These are phyloP conservation scores for Castanopsis chinensis DNA, from an alignment of 306 rosid species.

Conservation along the genomic window DNA sequence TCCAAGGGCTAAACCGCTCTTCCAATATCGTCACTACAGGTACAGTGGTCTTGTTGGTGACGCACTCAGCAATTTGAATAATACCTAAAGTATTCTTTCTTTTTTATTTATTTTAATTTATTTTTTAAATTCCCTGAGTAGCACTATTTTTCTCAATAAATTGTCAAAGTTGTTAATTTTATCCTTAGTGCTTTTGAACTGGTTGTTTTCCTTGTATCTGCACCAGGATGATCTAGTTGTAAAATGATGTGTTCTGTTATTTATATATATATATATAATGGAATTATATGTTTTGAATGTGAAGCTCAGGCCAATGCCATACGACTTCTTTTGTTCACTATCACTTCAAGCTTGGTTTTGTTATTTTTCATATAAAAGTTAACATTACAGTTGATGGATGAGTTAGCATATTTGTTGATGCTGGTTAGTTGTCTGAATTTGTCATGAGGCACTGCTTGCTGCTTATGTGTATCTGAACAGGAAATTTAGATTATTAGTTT, in stretches of 20 bases:
- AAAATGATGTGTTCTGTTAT: not conserved
- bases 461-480: constrained; percentile 6
- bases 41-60: constrained; percentile 20
- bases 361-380: not conserved
- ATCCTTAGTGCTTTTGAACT: not conserved
- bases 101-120: not conserved
- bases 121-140: not conserved
- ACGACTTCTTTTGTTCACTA: not conserved
- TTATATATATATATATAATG: not conserved
- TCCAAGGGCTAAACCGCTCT: constrained; percentile 81
- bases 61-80: not conserved
- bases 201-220: not conserved
- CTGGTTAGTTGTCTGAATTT: not conserved
- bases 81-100: not conserved
- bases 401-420: not conserved
- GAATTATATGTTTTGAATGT: not conserved
- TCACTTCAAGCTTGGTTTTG: not conserved
- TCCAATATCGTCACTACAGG: constrained; percentile 99
- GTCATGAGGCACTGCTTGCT: constrained; percentile 1
- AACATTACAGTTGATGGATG: not conserved
- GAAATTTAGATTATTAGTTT: constrained; percentile 1
- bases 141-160: not conserved
- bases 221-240: not conserved
- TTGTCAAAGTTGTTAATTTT: not conserved
- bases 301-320: not conserved